phyloP scores from a whole-genome alignment of 2,329 filamentous ascomycete species.

The Dactylellina leptospora region DNA sequence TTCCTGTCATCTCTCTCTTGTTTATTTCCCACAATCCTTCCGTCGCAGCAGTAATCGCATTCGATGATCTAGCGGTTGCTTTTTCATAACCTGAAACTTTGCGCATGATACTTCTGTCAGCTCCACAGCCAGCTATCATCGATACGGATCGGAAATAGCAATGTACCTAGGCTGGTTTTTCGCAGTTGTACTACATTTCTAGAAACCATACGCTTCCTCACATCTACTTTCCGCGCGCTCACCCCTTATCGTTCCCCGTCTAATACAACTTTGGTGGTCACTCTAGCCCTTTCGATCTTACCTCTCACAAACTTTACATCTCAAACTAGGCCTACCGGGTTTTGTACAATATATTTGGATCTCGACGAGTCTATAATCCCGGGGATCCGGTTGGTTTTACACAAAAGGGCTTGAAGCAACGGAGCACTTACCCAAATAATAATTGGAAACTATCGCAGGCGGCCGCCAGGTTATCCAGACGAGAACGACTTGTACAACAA shows the following conservation, averaged over 20 bases:
- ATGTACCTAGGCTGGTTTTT: constrained; percentile 2
- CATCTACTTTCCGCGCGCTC: not conserved
- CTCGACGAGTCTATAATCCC: constrained; percentile 41
- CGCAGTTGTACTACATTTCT: constrained; percentile 41
- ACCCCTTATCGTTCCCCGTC: constrained; percentile 1
- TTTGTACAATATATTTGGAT: constrained; percentile 28
- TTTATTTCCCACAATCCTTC: not conserved
- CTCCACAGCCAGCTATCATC: not conserved
- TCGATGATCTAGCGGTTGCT: constrained; percentile 13
- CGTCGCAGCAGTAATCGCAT: constrained; percentile 17
- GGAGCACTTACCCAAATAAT: constrained; percentile 54
- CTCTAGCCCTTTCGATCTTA: constrained; percentile 7
- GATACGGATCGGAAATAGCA: not conserved
- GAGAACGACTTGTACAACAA: constrained; percentile 38
- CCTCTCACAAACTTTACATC: constrained; percentile 48
- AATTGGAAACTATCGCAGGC: constrained; percentile 15
- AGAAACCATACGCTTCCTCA: constrained; percentile 11
- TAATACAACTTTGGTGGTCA: not conserved
- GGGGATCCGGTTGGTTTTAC: constrained; percentile 34
- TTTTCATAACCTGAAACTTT: not conserved
- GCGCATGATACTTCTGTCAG: constrained; percentile 6
- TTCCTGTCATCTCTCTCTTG: not conserved
- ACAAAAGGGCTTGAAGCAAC: constrained; percentile 36
- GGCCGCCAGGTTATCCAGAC: constrained; percentile 9
- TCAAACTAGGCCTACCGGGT: constrained; percentile 29